Evolutionary conservation across 371 early-diverging fungal species (phyloP).

Genomic region (Batkoa obscura): DNA sequence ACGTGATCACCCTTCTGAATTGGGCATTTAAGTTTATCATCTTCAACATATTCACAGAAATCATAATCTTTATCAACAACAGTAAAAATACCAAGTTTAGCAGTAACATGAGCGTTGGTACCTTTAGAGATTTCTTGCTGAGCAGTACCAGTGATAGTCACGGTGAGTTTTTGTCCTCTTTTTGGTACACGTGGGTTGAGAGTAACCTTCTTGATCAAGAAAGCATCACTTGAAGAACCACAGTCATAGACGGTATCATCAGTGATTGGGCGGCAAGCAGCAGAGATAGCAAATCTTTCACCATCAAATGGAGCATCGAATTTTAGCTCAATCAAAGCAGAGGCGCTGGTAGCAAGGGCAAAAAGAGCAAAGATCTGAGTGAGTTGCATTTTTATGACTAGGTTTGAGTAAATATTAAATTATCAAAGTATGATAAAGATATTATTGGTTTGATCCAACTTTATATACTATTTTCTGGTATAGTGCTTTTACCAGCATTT

Average conservation of each 20-base stretch:
- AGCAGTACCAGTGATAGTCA: not conserved
- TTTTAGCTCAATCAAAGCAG: not conserved
- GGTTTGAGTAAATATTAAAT: too few species aligned
- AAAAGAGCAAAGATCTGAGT: not conserved
- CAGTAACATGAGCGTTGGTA: not conserved
- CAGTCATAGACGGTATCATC: not conserved
- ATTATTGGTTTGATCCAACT: too few species aligned
- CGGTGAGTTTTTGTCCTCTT: not conserved
- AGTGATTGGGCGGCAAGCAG: not conserved
- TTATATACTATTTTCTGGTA: too few species aligned
- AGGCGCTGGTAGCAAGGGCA: not conserved
- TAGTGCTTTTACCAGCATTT: too few species aligned
- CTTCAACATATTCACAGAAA: not conserved
- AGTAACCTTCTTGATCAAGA: not conserved
- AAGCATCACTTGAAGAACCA: not conserved
- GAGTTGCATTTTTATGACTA: constrained; percentile 2
- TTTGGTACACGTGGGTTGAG: not conserved
- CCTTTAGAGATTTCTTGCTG: not conserved
- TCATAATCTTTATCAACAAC: not conserved
- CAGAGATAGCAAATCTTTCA: not conserved
- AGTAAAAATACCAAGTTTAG: not conserved
- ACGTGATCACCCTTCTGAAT: not conserved
- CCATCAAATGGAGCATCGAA: not conserved
- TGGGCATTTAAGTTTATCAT: not conserved
- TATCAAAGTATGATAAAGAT: too few species aligned